Conservation (phyloP, 192 early-diverging fungal species). For the Coemansia javaensis region DNA sequence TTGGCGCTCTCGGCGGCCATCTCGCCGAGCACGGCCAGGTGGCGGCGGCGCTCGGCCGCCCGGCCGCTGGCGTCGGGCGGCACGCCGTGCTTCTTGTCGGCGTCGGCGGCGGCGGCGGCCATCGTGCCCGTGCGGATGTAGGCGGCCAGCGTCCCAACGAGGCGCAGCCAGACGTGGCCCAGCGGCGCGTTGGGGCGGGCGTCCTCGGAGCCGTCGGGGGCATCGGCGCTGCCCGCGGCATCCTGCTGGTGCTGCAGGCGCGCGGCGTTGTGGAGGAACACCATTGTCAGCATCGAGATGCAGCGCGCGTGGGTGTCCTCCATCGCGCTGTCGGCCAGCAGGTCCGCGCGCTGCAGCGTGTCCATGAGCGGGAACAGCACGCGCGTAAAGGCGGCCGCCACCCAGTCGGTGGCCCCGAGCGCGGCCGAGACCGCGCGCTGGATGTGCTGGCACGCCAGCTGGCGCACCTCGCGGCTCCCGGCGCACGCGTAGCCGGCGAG, state of each 20-base stretch:
- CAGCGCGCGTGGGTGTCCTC: constrained; percentile 49
- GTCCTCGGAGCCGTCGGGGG: neutral
- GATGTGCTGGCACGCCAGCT: constrained; percentile 73
- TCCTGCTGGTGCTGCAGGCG: constrained; percentile 3
- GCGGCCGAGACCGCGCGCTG: constrained; percentile 67
- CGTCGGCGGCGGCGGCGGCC: constrained; percentile 5
- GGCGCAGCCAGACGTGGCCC: constrained; percentile 33
- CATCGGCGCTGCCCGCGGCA: neutral
- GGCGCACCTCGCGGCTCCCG: constrained; percentile 70
- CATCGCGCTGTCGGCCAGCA: constrained; percentile 54
- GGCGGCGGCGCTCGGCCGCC: constrained; percentile 11
- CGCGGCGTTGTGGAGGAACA: constrained; percentile 39
- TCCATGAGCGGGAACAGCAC: constrained; percentile 88
- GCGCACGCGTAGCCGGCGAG: constrained; percentile 18
- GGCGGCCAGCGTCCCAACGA: constrained; percentile 22
- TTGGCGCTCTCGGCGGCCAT: constrained; percentile 46
- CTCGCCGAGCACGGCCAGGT: constrained; percentile 39
- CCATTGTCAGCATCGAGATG: constrained; percentile 47
- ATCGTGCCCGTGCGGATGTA: constrained; percentile 40
- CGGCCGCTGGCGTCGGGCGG: neutral
- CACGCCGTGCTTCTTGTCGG: neutral
- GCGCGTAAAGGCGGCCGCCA: constrained; percentile 69
- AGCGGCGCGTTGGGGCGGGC: constrained; percentile 6
- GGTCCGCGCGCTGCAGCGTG: constrained; percentile 71
- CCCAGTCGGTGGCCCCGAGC: constrained; percentile 49